Percentiles rank a stretch among this genome's conserved stretches.
These are phyloP conservation scores for Coprinopsis strossmayeri DNA, from an alignment of 768 basidiomycete genomes.

Conservation along the genomic window DNA sequence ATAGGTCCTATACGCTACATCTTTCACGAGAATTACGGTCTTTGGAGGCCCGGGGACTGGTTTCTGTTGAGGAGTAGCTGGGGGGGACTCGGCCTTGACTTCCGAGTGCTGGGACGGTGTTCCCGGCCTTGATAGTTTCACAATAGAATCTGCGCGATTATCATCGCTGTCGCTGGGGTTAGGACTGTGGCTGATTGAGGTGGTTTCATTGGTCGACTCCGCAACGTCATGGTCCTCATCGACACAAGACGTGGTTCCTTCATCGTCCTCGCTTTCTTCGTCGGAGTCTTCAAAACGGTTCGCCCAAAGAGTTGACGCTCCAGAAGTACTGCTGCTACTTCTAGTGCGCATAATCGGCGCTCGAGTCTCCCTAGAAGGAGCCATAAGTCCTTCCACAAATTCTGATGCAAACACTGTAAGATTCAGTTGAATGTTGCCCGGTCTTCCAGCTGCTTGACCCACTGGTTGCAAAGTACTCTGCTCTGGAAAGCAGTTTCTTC, in stretches of 20 bases:
- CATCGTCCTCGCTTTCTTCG: conserved; percentile 29
- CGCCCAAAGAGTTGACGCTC: conserved; percentile 26
- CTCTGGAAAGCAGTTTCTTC: conserved; percentile 56
- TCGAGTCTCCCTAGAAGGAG: conserved; percentile 19
- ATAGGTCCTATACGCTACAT: conserved; percentile 42
- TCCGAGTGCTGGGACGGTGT: conserved; percentile 3
- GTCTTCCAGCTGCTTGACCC: conserved; percentile 9
- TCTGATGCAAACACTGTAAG: conserved; percentile 64
- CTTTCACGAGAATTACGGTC: conserved; percentile 36
- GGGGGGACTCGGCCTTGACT: not conserved
- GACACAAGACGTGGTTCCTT: too few relatives aligned
- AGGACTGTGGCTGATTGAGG: not conserved
- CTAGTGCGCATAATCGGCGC: conserved; percentile 15
- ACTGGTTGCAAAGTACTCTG: conserved; percentile 80
- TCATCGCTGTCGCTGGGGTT: not conserved
- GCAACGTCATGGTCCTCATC: too few relatives aligned
- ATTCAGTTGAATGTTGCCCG: not conserved
- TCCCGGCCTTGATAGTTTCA: not conserved
- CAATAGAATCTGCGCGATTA: not conserved
- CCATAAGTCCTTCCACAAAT: conserved; percentile 48
- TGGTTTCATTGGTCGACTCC: conserved; percentile 1
- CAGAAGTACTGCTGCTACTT: conserved; percentile 1
- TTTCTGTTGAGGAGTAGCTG: not conserved
- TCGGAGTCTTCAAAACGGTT: conserved; percentile 49
- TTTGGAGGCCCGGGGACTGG: conserved; percentile 12